Conservation (phyloP, 345 rosid genomes). For the Syzygium grande region DNA sequence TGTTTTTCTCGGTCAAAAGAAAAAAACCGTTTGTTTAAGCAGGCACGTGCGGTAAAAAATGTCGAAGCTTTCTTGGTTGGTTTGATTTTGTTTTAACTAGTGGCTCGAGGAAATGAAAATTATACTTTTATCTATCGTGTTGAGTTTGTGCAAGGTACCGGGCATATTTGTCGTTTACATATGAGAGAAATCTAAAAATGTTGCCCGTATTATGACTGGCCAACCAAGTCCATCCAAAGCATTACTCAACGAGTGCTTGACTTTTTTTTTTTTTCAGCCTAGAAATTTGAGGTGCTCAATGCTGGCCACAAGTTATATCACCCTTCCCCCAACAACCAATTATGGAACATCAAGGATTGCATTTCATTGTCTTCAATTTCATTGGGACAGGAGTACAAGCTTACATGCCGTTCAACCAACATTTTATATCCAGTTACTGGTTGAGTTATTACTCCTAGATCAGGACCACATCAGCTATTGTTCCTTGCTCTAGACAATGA, state of each 20-base stretch:
- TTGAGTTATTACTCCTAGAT: neutral
- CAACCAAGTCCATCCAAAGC: neutral
- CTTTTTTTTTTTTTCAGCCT: neutral
- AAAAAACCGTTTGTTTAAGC: neutral
- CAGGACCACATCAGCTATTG: neutral
- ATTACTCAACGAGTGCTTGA: neutral
- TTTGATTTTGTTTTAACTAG: neutral
- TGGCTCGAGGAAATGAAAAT: neutral
- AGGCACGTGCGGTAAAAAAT: no score
- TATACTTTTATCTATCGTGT: neutral
- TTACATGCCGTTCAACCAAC: neutral
- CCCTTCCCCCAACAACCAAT: neutral
- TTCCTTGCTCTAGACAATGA: neutral
- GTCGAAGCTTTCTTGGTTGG: neutral
- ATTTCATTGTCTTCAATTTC: neutral
- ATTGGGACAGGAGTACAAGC: neutral
- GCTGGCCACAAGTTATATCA: neutral
- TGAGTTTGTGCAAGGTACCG: neutral
- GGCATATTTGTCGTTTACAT: neutral
- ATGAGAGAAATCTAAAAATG: neutral
- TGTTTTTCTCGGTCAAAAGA: rapidly evolving
- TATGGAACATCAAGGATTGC: neutral
- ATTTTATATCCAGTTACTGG: neutral
- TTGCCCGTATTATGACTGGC: neutral
- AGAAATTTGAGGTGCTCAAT: neutral